Percentiles rank a stretch among this genome's conserved stretches.
phyloP scores from a whole-genome alignment of 495 filamentous ascomycete genomes.

The Daldinia vernicosa region DNA sequence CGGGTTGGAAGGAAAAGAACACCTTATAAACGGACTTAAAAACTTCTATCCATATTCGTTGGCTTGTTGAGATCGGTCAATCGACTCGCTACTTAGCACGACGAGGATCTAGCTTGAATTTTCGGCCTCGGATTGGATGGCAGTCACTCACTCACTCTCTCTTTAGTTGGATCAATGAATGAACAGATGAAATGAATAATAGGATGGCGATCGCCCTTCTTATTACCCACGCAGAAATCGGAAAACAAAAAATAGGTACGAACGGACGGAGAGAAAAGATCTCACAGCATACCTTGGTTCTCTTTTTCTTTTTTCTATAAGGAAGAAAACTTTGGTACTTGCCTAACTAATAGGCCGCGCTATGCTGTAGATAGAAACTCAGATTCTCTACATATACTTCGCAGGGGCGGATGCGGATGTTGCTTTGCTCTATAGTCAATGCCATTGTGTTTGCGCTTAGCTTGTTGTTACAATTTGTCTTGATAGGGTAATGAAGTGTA shows the following conservation, averaged over 20 bases:
- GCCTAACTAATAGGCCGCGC: neutral
- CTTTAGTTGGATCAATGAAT: neutral
- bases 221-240: neutral
- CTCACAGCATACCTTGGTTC: neutral
- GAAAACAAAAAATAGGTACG: neutral
- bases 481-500: neutral
- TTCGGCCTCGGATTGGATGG: neutral
- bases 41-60: neutral
- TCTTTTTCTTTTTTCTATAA: slow-evolving; percentile 1
- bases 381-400: slow-evolving; percentile 2
- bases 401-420: neutral
- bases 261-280: neutral
- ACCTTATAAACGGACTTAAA: neutral
- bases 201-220: neutral
- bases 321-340: neutral
- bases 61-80: neutral
- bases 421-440: slow-evolving; percentile 3
- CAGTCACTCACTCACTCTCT: neutral
- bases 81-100: neutral
- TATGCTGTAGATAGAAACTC: slow-evolving; percentile 1
- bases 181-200: neutral
- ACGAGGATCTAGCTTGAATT: neutral
- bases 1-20: neutral
- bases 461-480: neutral
- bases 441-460: neutral